Evolutionary conservation across 768 basidiomycete species (phyloP), one percentile per base, ranked within the genome.

Genomic region (Chalciporus sphaerocephalus): DNA sequence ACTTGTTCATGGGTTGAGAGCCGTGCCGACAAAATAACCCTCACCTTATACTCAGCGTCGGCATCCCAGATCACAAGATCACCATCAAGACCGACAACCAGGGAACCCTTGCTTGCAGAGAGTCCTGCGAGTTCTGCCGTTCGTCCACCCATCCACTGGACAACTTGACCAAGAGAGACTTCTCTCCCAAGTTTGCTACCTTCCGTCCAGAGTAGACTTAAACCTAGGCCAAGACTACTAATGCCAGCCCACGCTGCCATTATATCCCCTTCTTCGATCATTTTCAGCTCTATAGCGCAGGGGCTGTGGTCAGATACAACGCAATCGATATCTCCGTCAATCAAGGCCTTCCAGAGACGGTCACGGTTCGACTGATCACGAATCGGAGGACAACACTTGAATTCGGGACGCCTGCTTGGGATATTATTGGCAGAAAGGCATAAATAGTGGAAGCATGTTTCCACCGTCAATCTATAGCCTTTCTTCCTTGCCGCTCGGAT

Each of bases 371-470:
- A 64, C 9, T 71, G 68, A 30, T 81, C 78, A 36, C 95, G 80
- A 50, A 99, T 87, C 5, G 95, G 96, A 4, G 95, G 95, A 62
- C 92, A 96, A 60, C 95, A 99, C 64, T 98, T 96, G 75, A 91
- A 94, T 63, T 93, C 84, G 40, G 93, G 85, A 18, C 68, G 79
- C 9, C 86, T 85, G 46, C 76, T 62, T 5, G 90, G 91, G 47
- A 96, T 85, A 37, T 79, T 68, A 43, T 81, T 77, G 0, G 92
- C 76, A 30, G 78, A 71, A 7, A 96, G 78, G 55, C 82, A 82
- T 17, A 97, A 80, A 69, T 99, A 99, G 66, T 99, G 95, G 69
- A 95, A 97, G 66, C 94, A 97, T 1, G 95, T 99, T 73, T 99
- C 95, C 40, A 92, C 90, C 0, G 92, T 92, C 41, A 99, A 69